Percentiles rank a stretch among this genome's conserved stretches.
Conservation (phyloP, 441 rosid species). For the Corymbia calophylla region DNA sequence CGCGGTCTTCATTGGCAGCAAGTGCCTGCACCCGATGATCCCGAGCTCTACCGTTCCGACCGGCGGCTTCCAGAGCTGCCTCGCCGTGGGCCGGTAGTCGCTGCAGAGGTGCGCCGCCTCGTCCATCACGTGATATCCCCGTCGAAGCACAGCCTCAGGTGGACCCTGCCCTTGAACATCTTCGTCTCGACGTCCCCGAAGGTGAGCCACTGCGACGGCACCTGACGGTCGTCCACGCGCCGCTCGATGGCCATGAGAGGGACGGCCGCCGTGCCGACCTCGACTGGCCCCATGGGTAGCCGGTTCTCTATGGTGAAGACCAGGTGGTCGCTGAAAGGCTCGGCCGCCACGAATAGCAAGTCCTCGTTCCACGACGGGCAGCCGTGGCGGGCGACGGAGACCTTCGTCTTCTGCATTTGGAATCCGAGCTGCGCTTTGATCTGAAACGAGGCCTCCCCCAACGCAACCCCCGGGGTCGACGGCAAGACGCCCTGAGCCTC, state of each 20-base stretch:
- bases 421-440: constrained; percentile 47
- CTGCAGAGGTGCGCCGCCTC: constrained; percentile 65
- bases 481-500: constrained; percentile 44
- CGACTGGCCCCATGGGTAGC: constrained; percentile 30
- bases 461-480: constrained; percentile 19
- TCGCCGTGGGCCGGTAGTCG: constrained; percentile 62
- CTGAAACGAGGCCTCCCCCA: constrained; percentile 43
- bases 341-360: constrained; percentile 51
- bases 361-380: constrained; percentile 64
- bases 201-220: constrained; percentile 44
- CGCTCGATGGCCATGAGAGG: constrained; percentile 38
- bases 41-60: constrained; percentile 56
- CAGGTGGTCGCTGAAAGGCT: constrained; percentile 44
- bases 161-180: constrained; percentile 46
- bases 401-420: constrained; percentile 50
- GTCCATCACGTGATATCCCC: constrained; percentile 82
- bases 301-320: constrained; percentile 35
- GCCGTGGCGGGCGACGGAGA: constrained; percentile 38
- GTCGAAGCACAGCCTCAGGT: constrained; percentile 55
- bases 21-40: constrained; percentile 43
- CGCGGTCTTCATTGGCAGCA: constrained; percentile 52
- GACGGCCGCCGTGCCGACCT: constrained; percentile 30
- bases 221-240: constrained; percentile 57
- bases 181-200: constrained; percentile 32
- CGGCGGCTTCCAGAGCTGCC: constrained; percentile 62